Evolutionary conservation across 2,329 filamentous ascomycete genomes (phyloP), one percentile per base, ranked within the genome.

Genomic region (Beauveria bassiana): DNA sequence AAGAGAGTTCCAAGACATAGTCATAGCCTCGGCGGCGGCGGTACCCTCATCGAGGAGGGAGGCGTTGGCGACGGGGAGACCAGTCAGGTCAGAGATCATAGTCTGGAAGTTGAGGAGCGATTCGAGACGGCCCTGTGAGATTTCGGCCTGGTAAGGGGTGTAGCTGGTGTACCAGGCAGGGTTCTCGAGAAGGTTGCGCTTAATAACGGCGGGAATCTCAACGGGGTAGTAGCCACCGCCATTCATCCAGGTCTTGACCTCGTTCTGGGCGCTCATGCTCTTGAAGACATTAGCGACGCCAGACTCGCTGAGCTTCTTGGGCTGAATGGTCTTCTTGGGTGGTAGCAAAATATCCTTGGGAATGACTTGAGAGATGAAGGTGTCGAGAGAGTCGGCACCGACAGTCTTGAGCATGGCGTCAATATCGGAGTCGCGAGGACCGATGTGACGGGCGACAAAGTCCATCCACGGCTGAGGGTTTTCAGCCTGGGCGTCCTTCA

Each of bases 151-250:
- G 76, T 97, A 98, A 18, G 93, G 93, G 0, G 93, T 97, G 75
- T 98, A 97, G 77, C 92, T 96, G 46, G 93, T 98, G 74, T 98
- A 98, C 93, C 93, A 98, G 10, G 88, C 92, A 5, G 93, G 93
- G 73, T 89, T 93, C 80, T 98, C 92, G 62, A 98, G 79, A 5
- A 98, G 83, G 72, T 97, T 97, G 67, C 93, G 84, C 80, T 95
- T 91, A 73, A 98, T 96, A 62, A 97, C 93, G 61, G 91, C 85
- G 5, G 93, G 93, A 1, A 90, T 88, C 67, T 88, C 83, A n/a
- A 91, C 93, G 42, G 86, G 88, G 66, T 93, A 91, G 80, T 97
- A 98, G 62, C 93, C 93, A 62, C 84, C 86, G 5, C 93, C 93
- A 66, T 96, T 93, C 71, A 93, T 89, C 70, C 85, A 93, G 67